These are phyloP conservation scores for Xerocomus potaroensis DNA, from an alignment of 768 basidiomycete genomes.

Conservation along the genomic window DNA sequence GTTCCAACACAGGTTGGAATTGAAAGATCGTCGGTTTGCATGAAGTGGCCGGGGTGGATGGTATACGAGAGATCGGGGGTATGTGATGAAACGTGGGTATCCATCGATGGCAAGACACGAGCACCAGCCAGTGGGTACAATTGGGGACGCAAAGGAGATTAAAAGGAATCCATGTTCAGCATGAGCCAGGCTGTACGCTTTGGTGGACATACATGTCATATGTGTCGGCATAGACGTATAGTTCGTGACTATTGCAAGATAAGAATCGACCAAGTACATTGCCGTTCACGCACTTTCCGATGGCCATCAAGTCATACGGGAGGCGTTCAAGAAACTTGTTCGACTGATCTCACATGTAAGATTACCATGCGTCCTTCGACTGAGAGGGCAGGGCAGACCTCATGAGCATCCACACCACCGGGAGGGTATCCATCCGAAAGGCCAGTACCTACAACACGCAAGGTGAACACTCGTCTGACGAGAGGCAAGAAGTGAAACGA, in stretches of 20 bases:
- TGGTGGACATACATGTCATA: constrained; percentile 52
- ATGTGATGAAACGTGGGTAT: background rate
- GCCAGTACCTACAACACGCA: constrained; percentile 55
- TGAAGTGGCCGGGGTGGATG: background rate
- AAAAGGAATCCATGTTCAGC: constrained; percentile 3
- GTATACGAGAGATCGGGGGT: background rate
- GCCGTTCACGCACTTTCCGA: constrained; percentile 66
- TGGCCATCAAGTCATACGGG: constrained; percentile 78
- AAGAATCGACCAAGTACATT: background rate
- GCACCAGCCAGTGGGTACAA: background rate
- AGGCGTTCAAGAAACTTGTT: constrained; percentile 70
- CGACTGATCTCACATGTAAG: constrained; percentile 37
- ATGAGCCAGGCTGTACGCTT: background rate
- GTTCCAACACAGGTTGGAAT: background rate
- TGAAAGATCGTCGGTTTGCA: constrained; percentile 5
- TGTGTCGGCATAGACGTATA: constrained; percentile 67
- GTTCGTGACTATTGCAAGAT: constrained; percentile 57
- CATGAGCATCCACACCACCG: constrained; percentile 68
- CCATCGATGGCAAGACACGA: background rate
- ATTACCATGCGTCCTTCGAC: background rate
- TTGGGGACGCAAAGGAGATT: background rate
- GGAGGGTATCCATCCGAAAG: constrained; percentile 70
- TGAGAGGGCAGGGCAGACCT: constrained; percentile 38
- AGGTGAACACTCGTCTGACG: background rate
- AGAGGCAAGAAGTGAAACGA: background rate